These are phyloP conservation scores for Acacia crassicarpa DNA, from an alignment of 306 rosid genomes.

Conservation along the genomic window DNA sequence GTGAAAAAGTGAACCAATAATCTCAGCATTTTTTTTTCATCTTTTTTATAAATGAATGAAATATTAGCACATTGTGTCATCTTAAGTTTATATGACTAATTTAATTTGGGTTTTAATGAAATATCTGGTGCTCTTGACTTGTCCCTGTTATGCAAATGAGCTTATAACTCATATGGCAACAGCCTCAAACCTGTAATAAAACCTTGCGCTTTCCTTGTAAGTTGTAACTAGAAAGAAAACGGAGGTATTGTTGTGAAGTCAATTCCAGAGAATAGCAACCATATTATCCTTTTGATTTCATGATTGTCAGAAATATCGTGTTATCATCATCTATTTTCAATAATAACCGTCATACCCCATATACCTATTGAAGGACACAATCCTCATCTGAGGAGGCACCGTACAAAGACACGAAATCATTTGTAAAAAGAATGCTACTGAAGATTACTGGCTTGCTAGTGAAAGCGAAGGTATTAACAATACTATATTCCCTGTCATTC, in stretches of 20 bases:
- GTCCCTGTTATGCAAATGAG: not conserved
- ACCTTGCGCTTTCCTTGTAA: too few relatives aligned
- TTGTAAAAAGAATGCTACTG: conserved; percentile 59
- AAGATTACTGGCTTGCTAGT: conserved; percentile 52
- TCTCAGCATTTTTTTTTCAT: not conserved
- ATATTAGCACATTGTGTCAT: conserved; percentile 1
- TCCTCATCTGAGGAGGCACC: conserved; percentile 59
- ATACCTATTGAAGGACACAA: conserved; percentile 43
- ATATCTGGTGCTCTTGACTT: not conserved
- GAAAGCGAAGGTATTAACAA: conserved; percentile 84
- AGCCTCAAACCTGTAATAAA: not conserved
- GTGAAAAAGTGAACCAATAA: not conserved
- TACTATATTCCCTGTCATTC: conserved; percentile 9
- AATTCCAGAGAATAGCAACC: not conserved
- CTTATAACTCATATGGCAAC: not conserved
- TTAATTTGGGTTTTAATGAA: not conserved
- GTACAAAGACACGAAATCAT: conserved; percentile 51
- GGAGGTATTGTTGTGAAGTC: too few relatives aligned
- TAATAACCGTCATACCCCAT: conserved; percentile 3
- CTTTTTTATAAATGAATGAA: conserved; percentile 11
- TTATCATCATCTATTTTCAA: not conserved
- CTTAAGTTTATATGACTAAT: not conserved
- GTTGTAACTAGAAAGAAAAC: too few relatives aligned
- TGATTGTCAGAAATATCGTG: not conserved
- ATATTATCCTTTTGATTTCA: not conserved